A percentile compares a stretch with the other conserved stretches of the same genome.
Evolutionary conservation across 345 rosid genomes (phyloP).

Genomic region (Camelina sativa): DNA sequence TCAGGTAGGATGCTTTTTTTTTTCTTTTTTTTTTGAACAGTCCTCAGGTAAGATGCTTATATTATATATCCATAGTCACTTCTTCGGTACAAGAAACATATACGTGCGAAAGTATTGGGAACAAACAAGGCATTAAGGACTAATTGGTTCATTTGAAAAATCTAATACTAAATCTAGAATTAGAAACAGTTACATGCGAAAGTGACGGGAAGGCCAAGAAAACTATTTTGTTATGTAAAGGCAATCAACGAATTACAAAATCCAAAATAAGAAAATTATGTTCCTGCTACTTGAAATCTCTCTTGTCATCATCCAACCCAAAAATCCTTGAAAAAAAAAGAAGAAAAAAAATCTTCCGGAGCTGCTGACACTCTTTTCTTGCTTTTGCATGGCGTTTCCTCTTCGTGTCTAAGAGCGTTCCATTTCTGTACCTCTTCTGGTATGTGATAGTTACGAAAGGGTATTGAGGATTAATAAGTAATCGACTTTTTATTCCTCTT

Average conservation of each 20-base stretch:
- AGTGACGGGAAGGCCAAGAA: slow-evolving; percentile 28
- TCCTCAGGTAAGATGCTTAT: too few species aligned
- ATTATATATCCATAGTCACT: too few species aligned
- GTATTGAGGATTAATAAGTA: neutral
- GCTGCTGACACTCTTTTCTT: slow-evolving; percentile 16
- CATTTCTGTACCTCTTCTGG: slow-evolving; percentile 34
- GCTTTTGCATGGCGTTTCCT: slow-evolving; percentile 40
- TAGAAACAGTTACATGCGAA: slow-evolving; percentile 11
- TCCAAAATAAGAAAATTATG: slow-evolving; percentile 31
- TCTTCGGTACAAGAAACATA: too few species aligned
- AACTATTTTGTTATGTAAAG: slow-evolving; percentile 4
- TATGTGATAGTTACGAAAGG: neutral
- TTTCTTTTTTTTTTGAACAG: too few species aligned
- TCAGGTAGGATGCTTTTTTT: too few species aligned
- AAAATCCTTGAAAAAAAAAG: slow-evolving; percentile 3
- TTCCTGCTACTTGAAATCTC: slow-evolving; percentile 17
- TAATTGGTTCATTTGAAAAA: neutral
- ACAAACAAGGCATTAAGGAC: neutral
- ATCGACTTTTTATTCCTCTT: neutral
- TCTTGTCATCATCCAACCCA: slow-evolving; percentile 27
- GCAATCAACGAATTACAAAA: slow-evolving; percentile 13
- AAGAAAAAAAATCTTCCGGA: neutral
- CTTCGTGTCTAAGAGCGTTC: slow-evolving; percentile 41
- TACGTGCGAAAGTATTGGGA: too few species aligned
- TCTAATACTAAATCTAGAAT: neutral